Conservation (phyloP, 768 basidiomycete species). For the Mycena sanguinolenta region DNA sequence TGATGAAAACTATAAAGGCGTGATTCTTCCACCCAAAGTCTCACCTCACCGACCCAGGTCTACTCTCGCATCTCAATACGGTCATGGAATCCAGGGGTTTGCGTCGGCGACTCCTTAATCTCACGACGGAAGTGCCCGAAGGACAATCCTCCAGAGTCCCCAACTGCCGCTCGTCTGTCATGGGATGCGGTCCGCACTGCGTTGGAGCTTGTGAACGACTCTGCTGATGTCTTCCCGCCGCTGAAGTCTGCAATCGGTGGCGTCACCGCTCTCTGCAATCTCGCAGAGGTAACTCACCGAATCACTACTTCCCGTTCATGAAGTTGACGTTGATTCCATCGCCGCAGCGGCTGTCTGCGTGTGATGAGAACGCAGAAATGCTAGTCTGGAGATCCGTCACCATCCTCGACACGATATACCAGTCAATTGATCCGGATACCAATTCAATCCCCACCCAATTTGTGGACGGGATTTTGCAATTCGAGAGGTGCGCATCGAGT, state of each 20-base stretch:
- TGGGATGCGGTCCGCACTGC: slow-evolving; percentile 10
- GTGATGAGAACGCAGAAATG: slow-evolving; percentile 1
- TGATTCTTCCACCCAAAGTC: no score
- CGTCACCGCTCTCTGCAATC: slow-evolving; percentile 8
- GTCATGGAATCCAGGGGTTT: no score
- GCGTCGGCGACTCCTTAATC: no score
- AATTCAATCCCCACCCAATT: background rate
- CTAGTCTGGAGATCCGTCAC: slow-evolving; percentile 2
- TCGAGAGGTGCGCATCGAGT: slow-evolving; percentile 13
- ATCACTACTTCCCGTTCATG: no score
- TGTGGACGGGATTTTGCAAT: background rate
- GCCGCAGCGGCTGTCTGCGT: slow-evolving; percentile 7
- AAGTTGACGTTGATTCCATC: background rate
- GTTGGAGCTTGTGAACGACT: slow-evolving; percentile 1
- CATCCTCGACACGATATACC: slow-evolving; percentile 14
- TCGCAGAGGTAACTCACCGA: slow-evolving; percentile 10
- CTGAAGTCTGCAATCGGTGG: slow-evolving; percentile 16
- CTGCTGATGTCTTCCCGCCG: slow-evolving; percentile 9
- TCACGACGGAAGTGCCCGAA: background rate
- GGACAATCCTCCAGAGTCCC: no score
- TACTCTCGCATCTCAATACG: no score
- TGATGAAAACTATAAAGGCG: no score
- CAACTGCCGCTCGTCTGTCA: background rate
- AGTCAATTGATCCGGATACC: background rate
- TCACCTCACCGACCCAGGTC: no score